These are phyloP conservation scores for Pulveroboletus sp. DNA, from an alignment of 768 basidiomycete genomes.

Conservation along the genomic window DNA sequence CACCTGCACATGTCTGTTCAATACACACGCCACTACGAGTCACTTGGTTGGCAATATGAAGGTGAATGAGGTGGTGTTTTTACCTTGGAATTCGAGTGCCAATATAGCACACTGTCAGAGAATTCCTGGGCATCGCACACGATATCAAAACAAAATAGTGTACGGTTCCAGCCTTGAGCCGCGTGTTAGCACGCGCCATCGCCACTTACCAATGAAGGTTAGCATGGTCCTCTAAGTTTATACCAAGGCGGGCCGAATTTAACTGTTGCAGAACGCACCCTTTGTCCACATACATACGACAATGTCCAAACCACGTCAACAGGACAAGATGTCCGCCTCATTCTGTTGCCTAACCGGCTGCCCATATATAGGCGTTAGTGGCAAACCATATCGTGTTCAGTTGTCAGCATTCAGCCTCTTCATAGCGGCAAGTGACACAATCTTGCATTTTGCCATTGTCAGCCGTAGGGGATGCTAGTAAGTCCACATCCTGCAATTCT, in stretches of 20 bases:
- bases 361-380: conserved; percentile 52
- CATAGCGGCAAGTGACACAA: not conserved
- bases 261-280: conserved; percentile 35
- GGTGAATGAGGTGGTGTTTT: not conserved
- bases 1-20: conserved; percentile 48
- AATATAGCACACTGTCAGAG: conserved; percentile 36
- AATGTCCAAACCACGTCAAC: not conserved
- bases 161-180: conserved; percentile 36
- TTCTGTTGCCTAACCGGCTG: conserved; percentile 59
- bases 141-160: conserved; percentile 16
- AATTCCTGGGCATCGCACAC: not conserved
- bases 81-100: conserved; percentile 36
- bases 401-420: conserved; percentile 1
- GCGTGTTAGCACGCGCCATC: conserved; percentile 2
- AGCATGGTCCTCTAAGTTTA: not conserved
- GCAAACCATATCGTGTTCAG: conserved; percentile 56
- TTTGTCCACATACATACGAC: conserved; percentile 19
- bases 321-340: conserved; percentile 25
- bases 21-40: too few relatives aligned
- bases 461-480: conserved; percentile 54
- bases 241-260: conserved; percentile 14
- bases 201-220: not conserved
- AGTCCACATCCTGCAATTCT: conserved; percentile 52
- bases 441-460: conserved; percentile 48
- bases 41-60: not conserved